Evolutionary conservation across 331 rosid genomes (phyloP), one percentile per base, ranked within the genome.

Genomic region (Quercus phellos): DNA sequence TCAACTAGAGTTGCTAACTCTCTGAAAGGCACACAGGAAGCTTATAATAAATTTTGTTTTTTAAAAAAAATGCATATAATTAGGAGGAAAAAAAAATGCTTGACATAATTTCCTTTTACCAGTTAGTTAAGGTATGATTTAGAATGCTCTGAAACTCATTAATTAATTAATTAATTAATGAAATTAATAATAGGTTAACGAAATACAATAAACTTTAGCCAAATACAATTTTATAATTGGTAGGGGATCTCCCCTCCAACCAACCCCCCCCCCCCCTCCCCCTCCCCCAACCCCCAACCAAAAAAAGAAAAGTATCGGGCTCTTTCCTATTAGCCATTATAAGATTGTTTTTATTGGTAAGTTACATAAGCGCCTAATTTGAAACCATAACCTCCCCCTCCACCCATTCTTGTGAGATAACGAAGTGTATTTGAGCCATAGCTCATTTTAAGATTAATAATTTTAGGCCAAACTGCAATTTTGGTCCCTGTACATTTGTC

Each of bases 1-100:
- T 94, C 98, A 66, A 88, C 96, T 68, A 94, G 77, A 82, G 86
- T 85, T 54, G 89, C 83, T n/a, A 92, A 85, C 85, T 94, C 98
- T 80, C 98, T 94, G 94, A 84, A 82, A 90, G 74, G 71, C 69
- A 78, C 75, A 78, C 21, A 22, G 38, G 68, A 86, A 74, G 77
- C 43, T 32, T 51, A 42, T 81, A 61, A 88, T 85, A 27, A 82
- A 24, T 24, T 24, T 24, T 24, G 26, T 24, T 24, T 24, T 24
- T 24, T 24, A 78, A 88, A 4, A 53, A 18, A 42, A 72, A 30
- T 42, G 69, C 71, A 53, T 24, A 55, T 6, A 55, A 63, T 61
- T 74, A 55, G 35, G 55, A 8, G 42, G 60, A 70, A 69, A 59
- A 43, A 74, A 27, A 22, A 30, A 13, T 4, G 4, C 53, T 19